Percentiles rank a stretch among this genome's conserved stretches.
phyloP scores from a whole-genome alignment of 306 rosid genomes.

The peach (Prunus persica) region Prunus_persica_NCBIv2 NC_034011.1:1421001-1421500 shows the following conservation, averaged over 20 bases:
- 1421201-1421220: too few relatives aligned
- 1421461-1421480: too few relatives aligned
- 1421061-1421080: background rate
- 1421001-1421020: too few relatives aligned
- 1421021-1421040: too few relatives aligned
- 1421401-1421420: background rate
- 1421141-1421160: too few relatives aligned
- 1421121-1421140: too few relatives aligned
- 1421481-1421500: too few relatives aligned
- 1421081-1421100: too few relatives aligned
- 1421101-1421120: too few relatives aligned
- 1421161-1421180: too few relatives aligned
- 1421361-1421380: background rate
- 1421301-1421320: background rate
- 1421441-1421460: constrained; percentile 39
- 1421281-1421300: too few relatives aligned
- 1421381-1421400: background rate
- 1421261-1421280: background rate
- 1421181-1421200: too few relatives aligned
- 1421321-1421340: background rate
- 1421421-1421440: constrained; percentile 35
- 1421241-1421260: background rate
- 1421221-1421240: background rate
- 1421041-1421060: background rate
- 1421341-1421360: background rate